Conservation (phyloP, 106 monocot genomes). For the Dioscorea zingiberensis region DNA sequence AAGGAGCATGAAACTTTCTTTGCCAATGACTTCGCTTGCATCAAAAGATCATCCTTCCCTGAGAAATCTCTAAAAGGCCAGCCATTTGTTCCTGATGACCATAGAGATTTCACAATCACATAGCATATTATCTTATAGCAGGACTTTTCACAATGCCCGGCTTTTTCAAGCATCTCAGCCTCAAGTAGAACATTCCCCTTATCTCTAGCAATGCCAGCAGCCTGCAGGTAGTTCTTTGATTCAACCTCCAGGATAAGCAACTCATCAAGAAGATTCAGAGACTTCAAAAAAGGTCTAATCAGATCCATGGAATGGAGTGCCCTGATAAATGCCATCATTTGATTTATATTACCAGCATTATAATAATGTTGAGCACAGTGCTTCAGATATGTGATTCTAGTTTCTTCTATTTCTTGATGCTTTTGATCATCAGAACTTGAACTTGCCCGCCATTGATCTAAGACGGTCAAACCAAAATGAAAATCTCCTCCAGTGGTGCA, state of each 20-base stretch:
- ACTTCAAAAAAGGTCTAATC: slow-evolving; percentile 27
- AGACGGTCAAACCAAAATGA: slow-evolving; percentile 22
- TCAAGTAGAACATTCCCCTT: slow-evolving; percentile 42
- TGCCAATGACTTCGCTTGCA: slow-evolving; percentile 21
- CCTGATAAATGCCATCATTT: slow-evolving; percentile 36
- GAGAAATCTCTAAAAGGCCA: slow-evolving; percentile 41
- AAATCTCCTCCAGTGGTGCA: slow-evolving; percentile 42
- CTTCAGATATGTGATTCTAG: slow-evolving; percentile 22
- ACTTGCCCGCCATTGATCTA: slow-evolving; percentile 19
- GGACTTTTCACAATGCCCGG: slow-evolving; percentile 24
- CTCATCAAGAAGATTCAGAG: slow-evolving; percentile 34
- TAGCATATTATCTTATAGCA: slow-evolving; percentile 22
- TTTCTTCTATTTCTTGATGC: not conserved
- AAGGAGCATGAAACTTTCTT: slow-evolving; percentile 14
- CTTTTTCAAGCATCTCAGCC: slow-evolving; percentile 40
- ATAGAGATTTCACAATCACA: slow-evolving; percentile 35
- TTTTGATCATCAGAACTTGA: not conserved
- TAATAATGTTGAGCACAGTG: slow-evolving; percentile 26
- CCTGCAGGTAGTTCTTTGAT: slow-evolving; percentile 33
- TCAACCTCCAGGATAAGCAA: slow-evolving; percentile 30
- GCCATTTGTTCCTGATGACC: slow-evolving; percentile 33
- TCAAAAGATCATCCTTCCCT: slow-evolving; percentile 20
- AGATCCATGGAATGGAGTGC: slow-evolving; percentile 35
- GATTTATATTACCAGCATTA: slow-evolving; percentile 11
- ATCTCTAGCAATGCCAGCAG: slow-evolving; percentile 24